Percentiles rank a stretch among this genome's conserved stretches.
phyloP scores from a whole-genome alignment of 2,329 filamentous ascomycete genomes.

The Dothistroma pini region DNA sequence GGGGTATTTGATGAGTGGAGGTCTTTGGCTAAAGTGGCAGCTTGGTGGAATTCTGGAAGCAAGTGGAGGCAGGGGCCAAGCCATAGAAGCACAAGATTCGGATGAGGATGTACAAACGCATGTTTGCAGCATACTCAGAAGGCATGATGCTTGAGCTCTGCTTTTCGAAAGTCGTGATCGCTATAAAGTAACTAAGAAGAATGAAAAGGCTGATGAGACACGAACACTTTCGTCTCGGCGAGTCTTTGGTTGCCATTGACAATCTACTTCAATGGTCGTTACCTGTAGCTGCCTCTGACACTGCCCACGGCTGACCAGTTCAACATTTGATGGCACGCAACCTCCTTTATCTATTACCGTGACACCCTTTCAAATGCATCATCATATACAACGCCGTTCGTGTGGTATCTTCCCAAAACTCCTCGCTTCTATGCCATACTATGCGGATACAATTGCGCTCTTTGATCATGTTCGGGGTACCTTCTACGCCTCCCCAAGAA shows the following conservation, averaged over 20 bases:
- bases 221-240: too few species aligned
- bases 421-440: not conserved
- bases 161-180: too few species aligned
- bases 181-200: too few species aligned
- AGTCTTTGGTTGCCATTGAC: too few species aligned
- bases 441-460: not conserved
- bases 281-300: not conserved
- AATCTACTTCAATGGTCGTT: not conserved
- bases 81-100: too few species aligned
- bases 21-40: not conserved
- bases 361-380: not conserved
- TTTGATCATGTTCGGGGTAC: not conserved
- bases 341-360: not conserved
- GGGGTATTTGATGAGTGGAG: not conserved
- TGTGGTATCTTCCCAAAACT: not conserved
- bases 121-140: too few species aligned
- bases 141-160: too few species aligned
- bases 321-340: not conserved
- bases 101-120: too few species aligned
- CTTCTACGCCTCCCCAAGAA: constrained; percentile 22
- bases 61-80: not conserved
- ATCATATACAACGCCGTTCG: not conserved
- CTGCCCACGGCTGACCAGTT: not conserved
- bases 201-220: too few species aligned
- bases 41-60: not conserved